Evolutionary conservation across 2,329 filamentous ascomycete species (phyloP).

Genomic region (Aureobasidium sp.): DNA sequence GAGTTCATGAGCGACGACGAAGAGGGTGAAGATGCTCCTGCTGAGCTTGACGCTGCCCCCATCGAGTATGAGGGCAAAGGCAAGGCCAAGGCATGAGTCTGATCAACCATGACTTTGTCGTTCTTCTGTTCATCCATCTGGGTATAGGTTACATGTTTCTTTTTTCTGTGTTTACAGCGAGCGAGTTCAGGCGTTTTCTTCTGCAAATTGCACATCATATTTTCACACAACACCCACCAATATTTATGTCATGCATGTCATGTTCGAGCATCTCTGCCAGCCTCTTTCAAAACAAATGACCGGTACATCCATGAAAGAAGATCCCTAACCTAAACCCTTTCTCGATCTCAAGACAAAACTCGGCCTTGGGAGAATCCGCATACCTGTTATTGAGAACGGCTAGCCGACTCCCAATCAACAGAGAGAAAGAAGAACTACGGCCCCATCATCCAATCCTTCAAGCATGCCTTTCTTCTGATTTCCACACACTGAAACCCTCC

Average conservation of each 20-base stretch:
- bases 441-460: too few relatives aligned
- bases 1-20: slow-evolving; percentile 37
- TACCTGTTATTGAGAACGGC: too few relatives aligned
- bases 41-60: slow-evolving; percentile 10
- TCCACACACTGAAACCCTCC: too few relatives aligned
- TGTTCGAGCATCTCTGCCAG: background rate
- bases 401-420: too few relatives aligned
- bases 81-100: slow-evolving; percentile 6
- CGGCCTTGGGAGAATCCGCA: too few relatives aligned
- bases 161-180: background rate
- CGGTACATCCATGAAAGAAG: too few relatives aligned
- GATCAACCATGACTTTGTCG: background rate
- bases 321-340: background rate
- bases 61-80: slow-evolving; percentile 25
- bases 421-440: too few relatives aligned
- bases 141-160: background rate
- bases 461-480: too few relatives aligned
- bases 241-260: background rate
- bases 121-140: background rate
- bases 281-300: too few relatives aligned
- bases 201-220: background rate
- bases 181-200: background rate
- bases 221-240: background rate
- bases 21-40: slow-evolving; percentile 32
- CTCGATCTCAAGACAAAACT: too few relatives aligned